Evolutionary conservation across 257 asterid genomes (phyloP), one percentile per base, ranked within the genome.

Genomic region (Plantago elongata): DNA sequence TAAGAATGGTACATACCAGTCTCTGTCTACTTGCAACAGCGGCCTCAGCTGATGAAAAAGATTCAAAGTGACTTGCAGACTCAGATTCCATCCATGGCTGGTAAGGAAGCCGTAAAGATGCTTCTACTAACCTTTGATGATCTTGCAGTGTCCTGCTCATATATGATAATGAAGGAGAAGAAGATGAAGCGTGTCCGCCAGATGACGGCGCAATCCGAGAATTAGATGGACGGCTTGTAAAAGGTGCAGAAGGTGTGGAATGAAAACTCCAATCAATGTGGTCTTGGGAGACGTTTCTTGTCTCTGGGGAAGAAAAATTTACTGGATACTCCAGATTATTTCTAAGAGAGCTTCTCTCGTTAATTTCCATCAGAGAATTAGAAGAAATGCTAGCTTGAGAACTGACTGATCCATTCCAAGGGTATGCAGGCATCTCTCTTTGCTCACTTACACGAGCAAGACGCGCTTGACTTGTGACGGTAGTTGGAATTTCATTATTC

Each of bases 1-100:
- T 63, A 72, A 34, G 40, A 34, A 34, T 34, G 4, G 8, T 6
- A 34, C 8, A 42, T 75, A 83, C 87, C 83, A 88, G 75, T 74
- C 95, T 86, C 45, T 84, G 90, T 61, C 97, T 82, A 67, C 87
- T 82, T 70, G 84, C 93, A 45, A 78, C 84, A 61, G 91, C 80
- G 61, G 64, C 77, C 61, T 77, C 95, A 57, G 72, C 85, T 40
- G 76, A 69, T 8, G 84, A 78, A 57, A 84, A 79, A 69, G 89
- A 64, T 16, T 78, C 47, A 70, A 81, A 77, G 60, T 75, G 80
- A 63, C 38, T 68, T 51, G 83, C 85, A 55, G 83, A 64, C 47
- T 79, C 94, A 18, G 89, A 45, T 69, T 79, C 94, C 30, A 56
- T 73, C 8, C 78, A 69, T 52, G 78, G 78, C 40, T 34, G 40